Percentiles rank a stretch among this genome's conserved stretches.
Conservation (phyloP, 2,329 filamentous ascomycete genomes). For the Trichoderma oligosporum region DNA sequence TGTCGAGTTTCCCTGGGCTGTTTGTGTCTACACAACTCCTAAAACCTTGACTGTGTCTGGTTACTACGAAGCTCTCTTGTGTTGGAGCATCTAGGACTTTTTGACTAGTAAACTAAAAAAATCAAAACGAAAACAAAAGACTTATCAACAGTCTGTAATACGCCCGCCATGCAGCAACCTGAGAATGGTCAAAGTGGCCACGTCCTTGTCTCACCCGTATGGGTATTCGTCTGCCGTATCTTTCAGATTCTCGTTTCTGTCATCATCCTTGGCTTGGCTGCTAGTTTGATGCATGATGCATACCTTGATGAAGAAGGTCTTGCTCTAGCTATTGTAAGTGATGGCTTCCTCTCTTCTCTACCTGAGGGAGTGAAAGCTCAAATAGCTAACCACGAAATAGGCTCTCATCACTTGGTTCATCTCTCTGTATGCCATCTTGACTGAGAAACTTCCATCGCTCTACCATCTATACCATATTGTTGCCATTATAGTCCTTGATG, state of each 20-base stretch:
- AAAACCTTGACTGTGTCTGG: background rate
- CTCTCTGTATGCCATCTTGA: slow-evolving; percentile 39
- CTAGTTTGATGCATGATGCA: slow-evolving; percentile 38
- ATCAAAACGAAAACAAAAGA: background rate
- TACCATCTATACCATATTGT: slow-evolving; percentile 41
- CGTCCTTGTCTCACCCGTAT: slow-evolving; percentile 41
- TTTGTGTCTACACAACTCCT: too few relatives aligned
- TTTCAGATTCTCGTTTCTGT: slow-evolving; percentile 42
- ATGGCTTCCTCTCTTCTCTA: background rate
- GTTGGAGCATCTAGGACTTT: background rate
- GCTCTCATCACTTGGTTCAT: slow-evolving; percentile 45
- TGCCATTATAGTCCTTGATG: slow-evolving; percentile 43
- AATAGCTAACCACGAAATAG: slow-evolving; percentile 26
- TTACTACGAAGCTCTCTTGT: background rate
- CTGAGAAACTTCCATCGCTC: slow-evolving; percentile 38
- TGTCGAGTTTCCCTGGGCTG: background rate
- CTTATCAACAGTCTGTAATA: background rate
- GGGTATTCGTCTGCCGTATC: slow-evolving; percentile 41
- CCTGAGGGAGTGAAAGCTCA: slow-evolving; percentile 20
- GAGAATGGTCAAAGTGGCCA: slow-evolving; percentile 19
- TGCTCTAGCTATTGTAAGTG: slow-evolving; percentile 39
- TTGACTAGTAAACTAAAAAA: too few relatives aligned
- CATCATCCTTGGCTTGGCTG: slow-evolving; percentile 43
- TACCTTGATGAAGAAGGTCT: slow-evolving; percentile 41
- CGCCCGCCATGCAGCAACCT: slow-evolving; percentile 24